Base-by-base conservation (phyloP, 805 yeast genomes). In the Ogataea wickerhamii region DNA sequence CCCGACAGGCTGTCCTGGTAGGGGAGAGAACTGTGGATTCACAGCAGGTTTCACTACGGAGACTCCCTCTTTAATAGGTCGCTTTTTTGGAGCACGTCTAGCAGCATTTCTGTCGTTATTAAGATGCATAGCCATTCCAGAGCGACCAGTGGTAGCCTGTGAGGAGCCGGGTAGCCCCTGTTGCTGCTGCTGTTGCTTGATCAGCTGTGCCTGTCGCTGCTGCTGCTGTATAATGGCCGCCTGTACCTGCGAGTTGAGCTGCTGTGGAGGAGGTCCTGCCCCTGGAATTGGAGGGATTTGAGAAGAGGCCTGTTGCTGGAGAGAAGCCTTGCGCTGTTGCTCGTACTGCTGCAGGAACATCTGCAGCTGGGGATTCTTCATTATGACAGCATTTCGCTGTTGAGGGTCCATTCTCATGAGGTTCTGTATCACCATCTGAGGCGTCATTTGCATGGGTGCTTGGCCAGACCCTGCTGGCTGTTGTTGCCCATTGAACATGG, bases 351-450 rank as follows among this genome's bases (percentile, higher is more conserved):
- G 61, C 18, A 64, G 36, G 26, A 63, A 49, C 32, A 49, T 41
- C 20, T 59, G 58, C 11, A 63, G 37, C 26, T 60, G 67, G 11
- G 68, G 67, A 43, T 62, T 60, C 33, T 55, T 56, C 35, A 53
- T 41, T 10, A 64, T 47, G 3, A 61, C 47, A 3, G 52, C 52
- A 33, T 58, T 57, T 36, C 65, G 51, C 32, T 62, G 64, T 28
- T 58, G 63, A 1, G 67, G 64, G 20, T 60, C 60, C 61, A 64
- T 52, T 28, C 54, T 47, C 56, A 62, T 60, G 32, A 64, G 41
- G 28, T 59, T 58, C 25, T 61, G 64, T 4, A 57, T 34, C n/a
- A 60, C 35, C 41, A 54, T 55, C 17, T 56, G 59, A 2, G 60
- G 52, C 7, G 54, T 47, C 44, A 51, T 47, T 16, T 48, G 49